Conservation (phyloP, 805 yeast genomes). For the Yamadazyma ubonensis region DNA sequence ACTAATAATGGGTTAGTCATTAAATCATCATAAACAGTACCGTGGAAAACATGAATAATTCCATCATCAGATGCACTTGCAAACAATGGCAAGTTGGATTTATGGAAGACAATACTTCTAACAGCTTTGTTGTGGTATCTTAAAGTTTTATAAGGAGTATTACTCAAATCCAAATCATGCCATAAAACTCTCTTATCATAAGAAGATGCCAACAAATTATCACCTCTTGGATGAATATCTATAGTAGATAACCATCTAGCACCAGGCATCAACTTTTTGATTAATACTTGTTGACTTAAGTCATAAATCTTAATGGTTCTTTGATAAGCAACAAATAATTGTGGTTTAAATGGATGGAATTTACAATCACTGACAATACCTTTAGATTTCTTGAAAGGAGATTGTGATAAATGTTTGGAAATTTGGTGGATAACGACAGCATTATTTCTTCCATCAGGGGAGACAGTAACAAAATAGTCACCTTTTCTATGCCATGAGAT, state of each 20-base stretch:
- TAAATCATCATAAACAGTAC: slow-evolving; percentile 91
- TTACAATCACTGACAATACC: slow-evolving; percentile 95
- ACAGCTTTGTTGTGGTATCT: slow-evolving; percentile 96
- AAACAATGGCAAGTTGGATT: slow-evolving; percentile 80
- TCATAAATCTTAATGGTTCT: slow-evolving; percentile 90
- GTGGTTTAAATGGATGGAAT: slow-evolving; percentile 96
- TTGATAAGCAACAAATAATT: slow-evolving; percentile 90
- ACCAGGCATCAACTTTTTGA: slow-evolving; percentile 89
- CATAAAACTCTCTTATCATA: slow-evolving; percentile 93
- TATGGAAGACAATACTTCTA: slow-evolving; percentile 83
- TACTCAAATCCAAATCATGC: slow-evolving; percentile 91
- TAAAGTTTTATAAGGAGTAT: slow-evolving; percentile 91
- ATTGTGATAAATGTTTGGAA: slow-evolving; percentile 90
- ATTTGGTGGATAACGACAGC: slow-evolving; percentile 93
- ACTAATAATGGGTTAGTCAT: slow-evolving; percentile 95
- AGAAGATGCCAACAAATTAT: slow-evolving; percentile 87
- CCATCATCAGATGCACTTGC: slow-evolving; percentile 97
- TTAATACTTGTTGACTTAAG: slow-evolving; percentile 76
- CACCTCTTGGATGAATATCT: slow-evolving; percentile 96
- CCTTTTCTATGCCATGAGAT: slow-evolving; percentile 96
- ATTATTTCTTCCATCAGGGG: slow-evolving; percentile 87
- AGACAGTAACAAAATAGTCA: slow-evolving; percentile 93
- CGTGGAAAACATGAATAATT: slow-evolving; percentile 88
- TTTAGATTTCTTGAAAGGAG: slow-evolving; percentile 89
- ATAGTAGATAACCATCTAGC: slow-evolving; percentile 91